Base-by-base conservation (phyloP, 2,329 filamentous ascomycete genomes). In the Nothopassalora personata region DNA sequence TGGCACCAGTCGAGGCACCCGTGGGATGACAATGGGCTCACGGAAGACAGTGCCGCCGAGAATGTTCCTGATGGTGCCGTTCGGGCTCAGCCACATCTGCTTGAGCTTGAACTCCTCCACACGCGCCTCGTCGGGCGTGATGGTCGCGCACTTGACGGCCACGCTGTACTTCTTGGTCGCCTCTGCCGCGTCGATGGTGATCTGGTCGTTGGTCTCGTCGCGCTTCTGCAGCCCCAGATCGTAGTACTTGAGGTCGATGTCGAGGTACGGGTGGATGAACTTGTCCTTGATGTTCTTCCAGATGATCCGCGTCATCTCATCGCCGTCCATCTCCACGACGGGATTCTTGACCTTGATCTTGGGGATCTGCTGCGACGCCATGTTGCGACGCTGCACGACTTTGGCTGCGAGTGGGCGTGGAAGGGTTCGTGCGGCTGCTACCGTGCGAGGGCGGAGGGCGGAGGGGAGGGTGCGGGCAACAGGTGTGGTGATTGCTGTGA, bases 341-440 rank as follows among this genome's bases (percentile, higher is more conserved):
- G 94, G 94, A 79, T 96, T 97, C 86, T 96, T 92, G 82, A 99
- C 94, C 85, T 96, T 94, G 84, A 97, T 97, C 88, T 97, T 99
- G 73, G 84, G 81, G 69, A 82, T 71, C 56, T 69, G 62, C 48
- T 68, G 67, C 34, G 69, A 69, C 47, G 72, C 72, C 72, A 74
- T 74, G 64, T 58, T 73, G 66, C 72, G 67, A 54, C 72, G 69
- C 54, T 73, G 71, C 47, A 68, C 61, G 58, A 73, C 60, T 59
- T 67, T 70, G 45, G 70, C 70, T 36, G 70, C 68, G 53, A 71
- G 56, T 53, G 70, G 69, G 56, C 69, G 62, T 33, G 68, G 66
- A 60, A 72, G 70, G 49, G 68, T 54, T 54, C 66, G 66, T 39
- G 66, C 57, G 39, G 67, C 57, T 33, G 63, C 18, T 30, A 63